phyloP scores from a whole-genome alignment of 192 early-diverging fungal genomes.

The Phlyctochytrium planicorne region DNA sequence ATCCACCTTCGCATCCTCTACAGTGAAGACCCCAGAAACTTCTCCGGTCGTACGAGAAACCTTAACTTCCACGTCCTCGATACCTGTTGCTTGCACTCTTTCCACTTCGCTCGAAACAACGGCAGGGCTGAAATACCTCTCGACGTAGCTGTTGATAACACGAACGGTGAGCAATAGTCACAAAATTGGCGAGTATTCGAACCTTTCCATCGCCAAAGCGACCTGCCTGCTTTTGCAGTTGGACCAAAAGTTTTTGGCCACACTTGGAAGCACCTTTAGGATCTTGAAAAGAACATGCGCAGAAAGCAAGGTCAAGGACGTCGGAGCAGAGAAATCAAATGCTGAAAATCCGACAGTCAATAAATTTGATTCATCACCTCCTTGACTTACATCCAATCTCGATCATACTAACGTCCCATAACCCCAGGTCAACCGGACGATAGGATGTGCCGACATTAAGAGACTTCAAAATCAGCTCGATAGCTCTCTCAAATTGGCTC shows the following conservation, averaged over 20 bases:
- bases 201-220: slow-evolving; percentile 69
- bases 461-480: too few species aligned
- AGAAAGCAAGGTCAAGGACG: too few species aligned
- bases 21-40: slow-evolving; percentile 65
- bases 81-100: slow-evolving; percentile 37
- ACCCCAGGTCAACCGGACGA: slow-evolving; percentile 41
- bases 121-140: slow-evolving; percentile 64
- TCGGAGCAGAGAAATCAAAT: too few species aligned
- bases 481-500: too few species aligned
- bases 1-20: slow-evolving; percentile 79
- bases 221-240: slow-evolving; percentile 78
- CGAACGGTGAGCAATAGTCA: neutral
- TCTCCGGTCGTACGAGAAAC: slow-evolving; percentile 63
- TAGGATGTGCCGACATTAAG: neutral
- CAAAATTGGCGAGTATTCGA: neutral
- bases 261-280: slow-evolving; percentile 61
- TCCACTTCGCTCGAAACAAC: slow-evolving; percentile 65
- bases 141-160: slow-evolving; percentile 62
- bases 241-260: slow-evolving; percentile 78
- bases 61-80: slow-evolving; percentile 67
- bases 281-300: slow-evolving; percentile 71
- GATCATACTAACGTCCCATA: too few species aligned
- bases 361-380: too few species aligned
- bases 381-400: too few species aligned
- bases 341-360: too few species aligned